Percentiles rank a stretch among this genome's conserved stretches.
Evolutionary conservation across 2,329 filamentous ascomycete species (phyloP).

Genomic region (Neofusicoccum sp.): DNA sequence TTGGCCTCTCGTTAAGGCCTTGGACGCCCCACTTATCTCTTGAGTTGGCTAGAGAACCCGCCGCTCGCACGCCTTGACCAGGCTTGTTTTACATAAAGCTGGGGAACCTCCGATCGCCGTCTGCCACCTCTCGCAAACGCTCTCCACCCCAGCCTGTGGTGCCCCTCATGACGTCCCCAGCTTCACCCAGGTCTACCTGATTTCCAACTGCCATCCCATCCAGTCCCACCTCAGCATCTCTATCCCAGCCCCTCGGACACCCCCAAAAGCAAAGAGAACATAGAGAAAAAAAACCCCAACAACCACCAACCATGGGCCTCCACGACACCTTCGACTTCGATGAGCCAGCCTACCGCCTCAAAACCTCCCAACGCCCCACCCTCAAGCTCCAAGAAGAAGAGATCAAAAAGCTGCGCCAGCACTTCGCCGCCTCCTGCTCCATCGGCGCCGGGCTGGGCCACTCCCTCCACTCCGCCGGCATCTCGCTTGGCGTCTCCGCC

Average conservation of each 20-base stretch:
- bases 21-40: not conserved
- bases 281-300: not conserved
- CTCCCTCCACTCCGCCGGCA: not conserved
- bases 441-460: not conserved
- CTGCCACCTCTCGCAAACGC: not conserved
- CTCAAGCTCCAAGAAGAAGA: not conserved
- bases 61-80: slow-evolving; percentile 3
- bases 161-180: not conserved
- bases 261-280: not conserved
- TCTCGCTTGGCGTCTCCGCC: slow-evolving; percentile 5
- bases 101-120: not conserved
- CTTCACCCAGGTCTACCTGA: not conserved
- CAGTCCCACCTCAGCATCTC: not conserved
- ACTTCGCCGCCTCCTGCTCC: slow-evolving; percentile 2
- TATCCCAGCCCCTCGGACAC: not conserved
- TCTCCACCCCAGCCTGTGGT: not conserved
- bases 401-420: not conserved
- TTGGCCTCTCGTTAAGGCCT: not conserved
- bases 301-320: slow-evolving; percentile 7
- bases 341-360: not conserved
- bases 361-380: not conserved
- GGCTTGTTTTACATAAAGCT: slow-evolving; percentile 10
- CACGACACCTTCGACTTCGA: slow-evolving; percentile 15
- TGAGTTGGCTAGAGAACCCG: not conserved
- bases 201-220: not conserved